Conservation (phyloP, 208 protist species). For the Pavlovales sp. region DNA sequence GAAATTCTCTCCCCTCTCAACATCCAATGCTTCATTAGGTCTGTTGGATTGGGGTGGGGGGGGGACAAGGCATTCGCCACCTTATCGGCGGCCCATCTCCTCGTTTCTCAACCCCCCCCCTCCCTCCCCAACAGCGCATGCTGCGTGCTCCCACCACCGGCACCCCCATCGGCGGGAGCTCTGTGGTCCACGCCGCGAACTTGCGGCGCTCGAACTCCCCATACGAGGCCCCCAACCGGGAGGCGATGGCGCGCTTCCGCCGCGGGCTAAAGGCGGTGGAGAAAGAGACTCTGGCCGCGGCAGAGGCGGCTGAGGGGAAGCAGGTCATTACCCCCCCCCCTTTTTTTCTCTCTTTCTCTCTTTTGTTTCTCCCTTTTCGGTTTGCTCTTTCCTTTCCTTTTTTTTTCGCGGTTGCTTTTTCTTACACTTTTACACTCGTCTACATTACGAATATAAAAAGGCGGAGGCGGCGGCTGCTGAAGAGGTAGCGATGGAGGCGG, state of each 20-base stretch:
- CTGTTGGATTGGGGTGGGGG: too few species aligned
- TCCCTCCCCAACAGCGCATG: too few species aligned
- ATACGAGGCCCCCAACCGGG: background rate
- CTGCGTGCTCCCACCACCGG: too few species aligned
- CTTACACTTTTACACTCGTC: too few species aligned
- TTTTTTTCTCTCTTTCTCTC: background rate
- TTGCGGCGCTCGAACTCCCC: background rate
- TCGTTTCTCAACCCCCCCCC: too few species aligned
- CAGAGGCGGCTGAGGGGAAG: background rate
- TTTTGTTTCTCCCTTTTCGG: background rate
- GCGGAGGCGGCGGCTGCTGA: background rate
- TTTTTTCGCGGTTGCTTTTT: too few species aligned
- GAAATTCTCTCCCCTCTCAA: too few species aligned
- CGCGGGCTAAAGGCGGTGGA: background rate
- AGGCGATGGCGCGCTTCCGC: slow-evolving; percentile 4
- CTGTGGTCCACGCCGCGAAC: background rate
- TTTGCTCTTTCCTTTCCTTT: too few species aligned
- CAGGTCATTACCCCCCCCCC: background rate
- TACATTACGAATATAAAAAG: too few species aligned
- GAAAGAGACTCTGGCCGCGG: background rate
- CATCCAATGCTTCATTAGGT: too few species aligned
- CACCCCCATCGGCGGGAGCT: background rate
- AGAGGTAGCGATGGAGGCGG: slow-evolving; percentile 8
- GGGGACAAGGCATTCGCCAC: too few species aligned
- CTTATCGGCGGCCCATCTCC: too few species aligned